phyloP scores from a whole-genome alignment of 768 basidiomycete species.

The Boletus subcaerulescens region DNA sequence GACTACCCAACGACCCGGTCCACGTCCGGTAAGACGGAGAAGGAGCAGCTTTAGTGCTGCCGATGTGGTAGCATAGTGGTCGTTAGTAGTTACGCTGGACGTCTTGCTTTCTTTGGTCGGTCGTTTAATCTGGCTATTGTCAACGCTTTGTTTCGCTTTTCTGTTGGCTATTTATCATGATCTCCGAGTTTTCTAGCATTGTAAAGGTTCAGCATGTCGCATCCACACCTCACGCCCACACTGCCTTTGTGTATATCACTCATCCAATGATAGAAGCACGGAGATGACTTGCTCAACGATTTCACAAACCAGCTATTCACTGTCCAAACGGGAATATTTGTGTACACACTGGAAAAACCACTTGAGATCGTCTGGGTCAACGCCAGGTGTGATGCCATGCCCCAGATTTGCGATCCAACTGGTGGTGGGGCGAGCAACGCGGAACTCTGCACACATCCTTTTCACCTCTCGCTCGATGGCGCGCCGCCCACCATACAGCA shows the following conservation, averaged over 20 bases:
- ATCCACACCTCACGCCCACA: conserved; percentile 12
- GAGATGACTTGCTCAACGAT: conserved; percentile 3
- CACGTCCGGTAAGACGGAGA: conserved; percentile 70
- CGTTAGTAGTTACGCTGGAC: neutral
- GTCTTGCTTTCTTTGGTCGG: conserved; percentile 13
- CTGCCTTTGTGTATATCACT: conserved; percentile 22
- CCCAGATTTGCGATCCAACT: conserved; percentile 98
- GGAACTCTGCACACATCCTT: conserved; percentile 78
- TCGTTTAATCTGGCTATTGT: conserved; percentile 5
- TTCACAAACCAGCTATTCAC: neutral
- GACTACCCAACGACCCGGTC: conserved; percentile 62
- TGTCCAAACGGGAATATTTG: conserved; percentile 57
- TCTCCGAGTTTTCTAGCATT: conserved; percentile 21
- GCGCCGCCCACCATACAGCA: conserved; percentile 80
- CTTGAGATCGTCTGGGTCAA: conserved; percentile 87
- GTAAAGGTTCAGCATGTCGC: conserved; percentile 29
- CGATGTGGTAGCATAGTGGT: conserved; percentile 69
- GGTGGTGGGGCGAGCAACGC: conserved; percentile 42
- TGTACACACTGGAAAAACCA: conserved; percentile 92
- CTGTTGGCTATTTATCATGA: conserved; percentile 31
- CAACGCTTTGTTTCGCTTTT: conserved; percentile 1
- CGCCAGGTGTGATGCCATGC: conserved; percentile 94
- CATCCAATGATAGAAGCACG: conserved; percentile 9
- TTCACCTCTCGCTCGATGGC: conserved; percentile 87
- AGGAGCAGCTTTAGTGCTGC: conserved; percentile 87